phyloP scores from a whole-genome alignment of 495 filamentous ascomycete species.

The Copromyces sp. region DNA sequence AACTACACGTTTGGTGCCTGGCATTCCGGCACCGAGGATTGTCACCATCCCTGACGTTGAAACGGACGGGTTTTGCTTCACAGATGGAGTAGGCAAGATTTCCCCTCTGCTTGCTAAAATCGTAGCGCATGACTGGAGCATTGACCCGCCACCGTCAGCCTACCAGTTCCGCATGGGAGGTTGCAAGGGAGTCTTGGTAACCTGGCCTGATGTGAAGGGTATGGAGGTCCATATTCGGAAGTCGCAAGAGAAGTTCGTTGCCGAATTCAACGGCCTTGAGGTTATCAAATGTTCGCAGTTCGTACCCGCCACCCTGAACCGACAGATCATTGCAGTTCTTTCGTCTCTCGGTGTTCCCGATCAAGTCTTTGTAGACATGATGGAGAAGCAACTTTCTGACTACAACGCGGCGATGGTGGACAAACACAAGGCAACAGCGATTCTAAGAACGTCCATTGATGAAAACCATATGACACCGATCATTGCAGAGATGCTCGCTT shows the following conservation, averaged over 20 bases:
- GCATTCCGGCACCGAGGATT: constrained; percentile 30
- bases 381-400: constrained; percentile 50
- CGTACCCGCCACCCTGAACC: constrained; percentile 67
- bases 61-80: constrained; percentile 59
- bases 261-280: constrained; percentile 60
- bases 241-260: constrained; percentile 82
- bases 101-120: constrained; percentile 65
- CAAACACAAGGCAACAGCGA: constrained; percentile 46
- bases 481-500: constrained; percentile 61
- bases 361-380: constrained; percentile 54
- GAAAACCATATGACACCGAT: constrained; percentile 68
- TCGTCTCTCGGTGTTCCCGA: constrained; percentile 66
- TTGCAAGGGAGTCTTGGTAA: constrained; percentile 77
- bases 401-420: constrained; percentile 61
- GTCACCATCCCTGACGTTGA: constrained; percentile 53
- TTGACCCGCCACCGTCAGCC: constrained; percentile 57
- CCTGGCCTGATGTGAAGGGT: constrained; percentile 50
- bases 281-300: constrained; percentile 73
- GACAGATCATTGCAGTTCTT: constrained; percentile 80
- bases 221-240: constrained; percentile 64
- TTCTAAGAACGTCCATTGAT: constrained; percentile 70
- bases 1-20: constrained; percentile 63
- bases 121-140: constrained; percentile 51
- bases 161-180: constrained; percentile 90
- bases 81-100: constrained; percentile 91